Evolutionary conservation across 1,284 basidiomycete genomes (phyloP).

Genomic region (Ceratobasidium sp.): DNA sequence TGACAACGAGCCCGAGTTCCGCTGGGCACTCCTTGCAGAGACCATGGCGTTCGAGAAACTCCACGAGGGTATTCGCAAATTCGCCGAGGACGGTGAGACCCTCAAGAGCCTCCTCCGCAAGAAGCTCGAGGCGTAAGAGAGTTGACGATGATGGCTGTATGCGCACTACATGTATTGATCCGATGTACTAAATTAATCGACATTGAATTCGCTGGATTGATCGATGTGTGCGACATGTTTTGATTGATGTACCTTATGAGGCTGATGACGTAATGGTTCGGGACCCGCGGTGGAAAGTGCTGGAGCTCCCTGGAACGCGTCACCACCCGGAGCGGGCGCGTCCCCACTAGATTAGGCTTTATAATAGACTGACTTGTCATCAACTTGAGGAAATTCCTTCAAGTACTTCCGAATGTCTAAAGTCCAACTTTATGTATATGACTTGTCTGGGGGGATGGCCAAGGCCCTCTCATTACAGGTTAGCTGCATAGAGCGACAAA

Average conservation of each 20-base stretch:
- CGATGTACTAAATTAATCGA: slow-evolving; percentile 35
- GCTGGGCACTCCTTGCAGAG: slow-evolving; percentile 90
- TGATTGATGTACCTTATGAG: not conserved
- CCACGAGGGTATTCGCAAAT: slow-evolving; percentile 97
- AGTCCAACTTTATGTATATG: slow-evolving; percentile 87
- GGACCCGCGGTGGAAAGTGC: slow-evolving; percentile 22
- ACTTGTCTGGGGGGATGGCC: slow-evolving; percentile 86
- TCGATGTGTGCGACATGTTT: not conserved
- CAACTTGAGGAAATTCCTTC: not conserved
- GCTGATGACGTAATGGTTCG: slow-evolving; percentile 18
- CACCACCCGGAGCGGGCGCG: not conserved
- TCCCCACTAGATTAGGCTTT: not conserved
- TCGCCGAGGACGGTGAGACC: slow-evolving; percentile 92
- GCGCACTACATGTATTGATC: slow-evolving; percentile 15
- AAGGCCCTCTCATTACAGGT: slow-evolving; percentile 75
- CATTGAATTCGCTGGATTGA: not conserved
- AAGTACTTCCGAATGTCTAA: slow-evolving; percentile 49
- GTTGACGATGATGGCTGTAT: slow-evolving; percentile 5
- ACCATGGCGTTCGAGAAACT: slow-evolving; percentile 95
- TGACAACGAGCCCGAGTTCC: slow-evolving; percentile 95
- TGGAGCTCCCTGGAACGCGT: slow-evolving; percentile 23
- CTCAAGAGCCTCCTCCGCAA: slow-evolving; percentile 84
- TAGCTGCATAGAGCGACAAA: slow-evolving; percentile 66
- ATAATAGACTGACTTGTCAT: not conserved
- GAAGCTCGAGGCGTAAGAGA: slow-evolving; percentile 68